Evolutionary conservation across 805 yeast genomes (phyloP).

Genomic region (Monosporozyma aerobia): DNA sequence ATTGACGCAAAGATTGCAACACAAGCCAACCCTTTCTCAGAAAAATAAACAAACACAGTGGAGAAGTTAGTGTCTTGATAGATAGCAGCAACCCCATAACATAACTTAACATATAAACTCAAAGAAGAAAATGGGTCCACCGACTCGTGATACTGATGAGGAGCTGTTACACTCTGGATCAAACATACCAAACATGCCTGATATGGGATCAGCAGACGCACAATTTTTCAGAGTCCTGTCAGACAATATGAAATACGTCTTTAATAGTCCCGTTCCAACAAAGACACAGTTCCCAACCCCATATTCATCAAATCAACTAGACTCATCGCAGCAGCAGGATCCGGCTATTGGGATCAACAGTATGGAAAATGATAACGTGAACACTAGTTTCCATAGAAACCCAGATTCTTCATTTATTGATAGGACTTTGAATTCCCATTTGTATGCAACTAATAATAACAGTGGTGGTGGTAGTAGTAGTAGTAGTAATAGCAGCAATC

Average conservation of each 20-base stretch:
- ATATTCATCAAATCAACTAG: slow-evolving; percentile 14
- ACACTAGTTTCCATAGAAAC: slow-evolving; percentile 1
- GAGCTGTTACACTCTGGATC: background rate
- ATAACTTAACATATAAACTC: too few relatives aligned
- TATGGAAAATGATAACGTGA: background rate
- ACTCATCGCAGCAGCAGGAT: slow-evolving; percentile 2
- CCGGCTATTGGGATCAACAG: background rate
- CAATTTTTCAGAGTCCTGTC: slow-evolving; percentile 22
- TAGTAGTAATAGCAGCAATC: slow-evolving; percentile 3
- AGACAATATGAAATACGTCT: slow-evolving; percentile 23
- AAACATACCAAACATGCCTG: background rate
- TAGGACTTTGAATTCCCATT: background rate
- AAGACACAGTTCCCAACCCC: slow-evolving; percentile 30
- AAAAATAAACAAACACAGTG: too few relatives aligned
- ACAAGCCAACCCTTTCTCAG: too few relatives aligned
- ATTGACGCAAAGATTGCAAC: too few relatives aligned
- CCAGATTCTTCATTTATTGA: slow-evolving; percentile 6
- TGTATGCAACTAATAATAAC: background rate
- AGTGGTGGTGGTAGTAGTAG: background rate
- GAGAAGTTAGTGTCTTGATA: too few relatives aligned
- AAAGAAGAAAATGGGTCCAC: background rate
- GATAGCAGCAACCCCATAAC: too few relatives aligned
- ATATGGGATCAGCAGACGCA: slow-evolving; percentile 13
- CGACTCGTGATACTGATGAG: background rate
- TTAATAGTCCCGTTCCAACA: slow-evolving; percentile 25